Conservation (phyloP, 1,139 yeast species). For the Lodderomyces margitis region DNA sequence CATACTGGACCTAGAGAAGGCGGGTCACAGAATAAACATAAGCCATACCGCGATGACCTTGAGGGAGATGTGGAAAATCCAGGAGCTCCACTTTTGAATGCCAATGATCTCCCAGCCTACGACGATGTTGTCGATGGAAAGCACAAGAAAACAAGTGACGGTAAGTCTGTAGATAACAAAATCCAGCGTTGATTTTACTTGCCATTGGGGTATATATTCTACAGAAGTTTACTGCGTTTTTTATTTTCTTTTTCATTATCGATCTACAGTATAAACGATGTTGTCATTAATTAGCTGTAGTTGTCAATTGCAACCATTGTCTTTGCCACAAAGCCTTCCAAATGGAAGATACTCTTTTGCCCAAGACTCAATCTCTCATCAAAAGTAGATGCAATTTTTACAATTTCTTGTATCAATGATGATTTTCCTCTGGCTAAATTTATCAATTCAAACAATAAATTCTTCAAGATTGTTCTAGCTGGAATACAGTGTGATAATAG, state of each 20-base stretch:
- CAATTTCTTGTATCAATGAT: slow-evolving; percentile 47
- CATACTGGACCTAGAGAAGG: slow-evolving; percentile 6
- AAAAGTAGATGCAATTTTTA: slow-evolving; percentile 69
- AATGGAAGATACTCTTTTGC: slow-evolving; percentile 83
- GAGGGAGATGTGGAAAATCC: neutral
- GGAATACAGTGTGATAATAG: slow-evolving; percentile 92
- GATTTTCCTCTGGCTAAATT: slow-evolving; percentile 3
- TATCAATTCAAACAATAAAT: slow-evolving; percentile 59
- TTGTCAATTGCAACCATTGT: slow-evolving; percentile 62
- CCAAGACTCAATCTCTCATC: slow-evolving; percentile 91
- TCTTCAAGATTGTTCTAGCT: slow-evolving; percentile 71
- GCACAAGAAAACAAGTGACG: neutral
- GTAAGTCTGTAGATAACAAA: slow-evolving; percentile 9
- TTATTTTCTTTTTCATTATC: neutral
- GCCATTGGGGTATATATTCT: neutral
- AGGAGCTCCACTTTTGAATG: slow-evolving; percentile 6
- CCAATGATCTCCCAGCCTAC: slow-evolving; percentile 26
- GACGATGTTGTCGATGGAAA: slow-evolving; percentile 22
- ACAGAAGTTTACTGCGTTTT: neutral
- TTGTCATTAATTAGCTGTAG: neutral
- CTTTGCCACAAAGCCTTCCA: slow-evolving; percentile 91
- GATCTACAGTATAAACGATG: neutral
- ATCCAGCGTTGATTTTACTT: slow-evolving; percentile 1
- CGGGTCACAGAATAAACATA: slow-evolving; percentile 9
- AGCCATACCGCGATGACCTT: slow-evolving; percentile 5